A percentile compares a stretch with the other conserved stretches of the same genome.
These are phyloP conservation scores for Thelonectria discophora DNA, from an alignment of 2,329 filamentous ascomycete species.

Conservation along the genomic window DNA sequence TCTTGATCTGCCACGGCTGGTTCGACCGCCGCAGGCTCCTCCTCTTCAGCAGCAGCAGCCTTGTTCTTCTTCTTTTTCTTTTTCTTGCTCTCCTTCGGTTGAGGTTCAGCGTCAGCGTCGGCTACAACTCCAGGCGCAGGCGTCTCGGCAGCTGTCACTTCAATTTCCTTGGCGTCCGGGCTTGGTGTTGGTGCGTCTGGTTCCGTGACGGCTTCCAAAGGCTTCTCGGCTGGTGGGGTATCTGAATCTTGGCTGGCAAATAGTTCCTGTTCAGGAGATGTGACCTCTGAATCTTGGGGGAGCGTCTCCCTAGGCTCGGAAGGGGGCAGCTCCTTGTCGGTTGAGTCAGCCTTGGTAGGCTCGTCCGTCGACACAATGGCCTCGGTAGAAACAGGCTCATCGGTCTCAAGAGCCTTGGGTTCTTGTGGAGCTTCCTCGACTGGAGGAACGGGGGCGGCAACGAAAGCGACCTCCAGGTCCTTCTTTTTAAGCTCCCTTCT, in stretches of 20 bases:
- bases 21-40: constrained; percentile 10
- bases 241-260: constrained; percentile 8
- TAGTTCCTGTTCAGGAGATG: background rate
- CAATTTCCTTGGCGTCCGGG: background rate
- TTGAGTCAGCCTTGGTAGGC: background rate
- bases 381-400: background rate
- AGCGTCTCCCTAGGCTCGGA: constrained; percentile 9
- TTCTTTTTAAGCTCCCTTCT: no score
- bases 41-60: constrained; percentile 19
- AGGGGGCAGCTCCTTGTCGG: background rate
- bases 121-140: constrained; percentile 24
- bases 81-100: constrained; percentile 37
- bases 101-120: constrained; percentile 25
- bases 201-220: constrained; percentile 2
- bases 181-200: constrained; percentile 21
- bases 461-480: no score
- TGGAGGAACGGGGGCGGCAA: no score
- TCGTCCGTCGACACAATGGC: background rate
- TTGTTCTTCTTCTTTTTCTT: constrained; percentile 40
- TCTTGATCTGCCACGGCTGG: constrained; percentile 12
- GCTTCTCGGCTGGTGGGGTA: constrained; percentile 1
- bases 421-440: background rate
- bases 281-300: constrained; percentile 6
- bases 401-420: background rate
- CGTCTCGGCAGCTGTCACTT: background rate